Evolutionary conservation across 768 basidiomycete species (phyloP), one percentile per base, ranked within the genome.

Genomic region (Leucosporidium yakuticum): DNA sequence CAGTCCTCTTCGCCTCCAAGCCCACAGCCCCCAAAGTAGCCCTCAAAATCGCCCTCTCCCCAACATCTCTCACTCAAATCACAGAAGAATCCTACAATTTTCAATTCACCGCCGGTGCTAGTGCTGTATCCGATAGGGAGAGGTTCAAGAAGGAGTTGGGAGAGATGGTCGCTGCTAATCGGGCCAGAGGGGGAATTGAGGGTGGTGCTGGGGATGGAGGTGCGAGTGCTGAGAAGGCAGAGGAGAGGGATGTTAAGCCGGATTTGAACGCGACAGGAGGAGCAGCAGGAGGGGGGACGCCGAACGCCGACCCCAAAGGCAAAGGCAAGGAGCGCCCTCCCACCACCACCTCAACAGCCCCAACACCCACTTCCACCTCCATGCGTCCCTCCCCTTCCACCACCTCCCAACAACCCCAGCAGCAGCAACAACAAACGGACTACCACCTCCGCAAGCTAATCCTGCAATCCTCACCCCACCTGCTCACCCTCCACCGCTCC

Each of bases 1-100:
- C 77, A 89, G 89, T 89, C 23, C 82, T 93, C 47, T 91, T 91
- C 76, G 90, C 88, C 74, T 90, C 89, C 77, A 92, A 92, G 75
- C 87, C 88, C 74, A 88, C 87, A 63, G 86, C 89, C 8, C 79
- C 88, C 0, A 88, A 91, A 77, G 88, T 90, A 74, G 83, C 86
- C 58, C 81, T 92, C 58, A 91, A 91, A 75, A 80, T 94, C 44
- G 86, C 84, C 2, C 81, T 91, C 39, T 78, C 85, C 62, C 82
- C 81, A 58, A 85, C 90, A 77, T n/a, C 47, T 1, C 27, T 57
- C 17, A n/a, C 58, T 15, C 36, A 39, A 59, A 21, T 27, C 11
- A 32, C 47, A 8, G 88, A 88, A 64, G 82, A 82, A 19, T 88
- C 87, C 12, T 88, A 90, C 80, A 89, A 86, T 74, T 94, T 93